Base-by-base conservation (phyloP, 352 stramenopile genomes). In the Globisporangium perplexum region DNA sequence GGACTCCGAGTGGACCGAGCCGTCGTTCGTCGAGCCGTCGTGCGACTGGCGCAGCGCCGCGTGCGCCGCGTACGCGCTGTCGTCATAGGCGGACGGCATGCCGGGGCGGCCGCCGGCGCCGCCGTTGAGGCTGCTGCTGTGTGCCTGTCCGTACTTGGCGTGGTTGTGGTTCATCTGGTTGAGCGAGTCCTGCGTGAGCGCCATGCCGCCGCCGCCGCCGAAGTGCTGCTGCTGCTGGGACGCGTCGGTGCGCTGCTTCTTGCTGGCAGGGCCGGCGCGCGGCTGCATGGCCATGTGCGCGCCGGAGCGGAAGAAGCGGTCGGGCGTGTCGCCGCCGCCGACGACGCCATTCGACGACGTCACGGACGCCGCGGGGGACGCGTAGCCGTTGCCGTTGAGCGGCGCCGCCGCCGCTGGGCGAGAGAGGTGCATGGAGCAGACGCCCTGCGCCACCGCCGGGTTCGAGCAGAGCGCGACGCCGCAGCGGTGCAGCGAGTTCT, bases 401-500 rank as follows among this genome's bases (percentile, higher is more conserved):
- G 61, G 1, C 18, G 28, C 52, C 45, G 35, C 38, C 31, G 43
- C 8, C 31, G 18, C 20, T 7, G 55, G 51, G 41, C 76, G 74
- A 14, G 77, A 85, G 48, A 88, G 66, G 50, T 93, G 82, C 64
- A 90, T 80, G 36, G 77, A 70, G 58, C 82, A 93, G 20, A 93
- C 78, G 35, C 79, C 77, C 50, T 90, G 71, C 11, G 82, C 77
- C 36, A 89, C 75, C 17, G 82, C 79, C 17, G 83, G 76, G 59
- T 90, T 83, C 10, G 82, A 83, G 70, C 82, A 93, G 18, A 93
- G 63, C 38, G 74, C 77, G 55, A 93, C 83, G 28, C 74, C 78
- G 61, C 82, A 93, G 30, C 82, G 79, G 55, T 91, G 81, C 23
- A 91, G 74, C 30, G 74, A 83, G 66, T 73, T 86, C 43, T 70